phyloP scores from a whole-genome alignment of 2,329 filamentous ascomycete species.

The Sclerotinia sclerotiorum region DNA sequence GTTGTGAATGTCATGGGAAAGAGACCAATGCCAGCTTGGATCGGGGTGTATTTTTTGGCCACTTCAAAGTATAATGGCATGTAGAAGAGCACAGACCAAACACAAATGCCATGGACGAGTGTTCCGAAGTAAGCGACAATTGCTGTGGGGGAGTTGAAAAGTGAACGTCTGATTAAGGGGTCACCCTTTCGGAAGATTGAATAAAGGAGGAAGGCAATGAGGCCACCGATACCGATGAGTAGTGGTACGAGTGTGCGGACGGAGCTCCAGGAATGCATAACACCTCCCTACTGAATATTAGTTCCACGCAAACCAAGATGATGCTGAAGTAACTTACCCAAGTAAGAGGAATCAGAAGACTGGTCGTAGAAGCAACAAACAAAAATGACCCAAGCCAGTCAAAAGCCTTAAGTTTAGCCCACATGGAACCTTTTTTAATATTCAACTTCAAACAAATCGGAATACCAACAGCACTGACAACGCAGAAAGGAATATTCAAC shows the following conservation, averaged over 20 bases:
- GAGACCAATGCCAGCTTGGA: slow-evolving; percentile 53
- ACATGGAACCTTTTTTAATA: slow-evolving; percentile 30
- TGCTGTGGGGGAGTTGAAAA: slow-evolving; percentile 49
- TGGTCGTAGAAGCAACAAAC: slow-evolving; percentile 58
- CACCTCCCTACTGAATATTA: slow-evolving; percentile 45
- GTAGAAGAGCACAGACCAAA: slow-evolving; percentile 55
- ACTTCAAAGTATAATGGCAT: slow-evolving; percentile 51
- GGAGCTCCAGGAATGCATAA: slow-evolving; percentile 62
- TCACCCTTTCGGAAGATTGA: slow-evolving; percentile 42
- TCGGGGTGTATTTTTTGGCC: slow-evolving; percentile 52
- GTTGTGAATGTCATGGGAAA: slow-evolving; percentile 63
- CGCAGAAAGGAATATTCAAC: slow-evolving; percentile 35
- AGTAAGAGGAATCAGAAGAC: slow-evolving; percentile 60
- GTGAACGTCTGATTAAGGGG: slow-evolving; percentile 42
- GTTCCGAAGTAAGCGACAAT: slow-evolving; percentile 53
- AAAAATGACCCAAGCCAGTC: slow-evolving; percentile 63
- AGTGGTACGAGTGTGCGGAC: slow-evolving; percentile 62
- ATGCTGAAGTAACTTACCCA: slow-evolving; percentile 45
- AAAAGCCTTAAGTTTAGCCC: slow-evolving; percentile 40
- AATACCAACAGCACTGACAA: slow-evolving; percentile 30
- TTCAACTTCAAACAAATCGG: slow-evolving; percentile 33
- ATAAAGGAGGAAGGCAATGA: slow-evolving; percentile 54
- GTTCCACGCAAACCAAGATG: background rate
- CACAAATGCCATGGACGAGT: slow-evolving; percentile 53
- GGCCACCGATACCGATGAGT: slow-evolving; percentile 51